Evolutionary conservation across 2,329 filamentous ascomycete species (phyloP).

Genomic region (Microcyclospora tardicrescens): DNA sequence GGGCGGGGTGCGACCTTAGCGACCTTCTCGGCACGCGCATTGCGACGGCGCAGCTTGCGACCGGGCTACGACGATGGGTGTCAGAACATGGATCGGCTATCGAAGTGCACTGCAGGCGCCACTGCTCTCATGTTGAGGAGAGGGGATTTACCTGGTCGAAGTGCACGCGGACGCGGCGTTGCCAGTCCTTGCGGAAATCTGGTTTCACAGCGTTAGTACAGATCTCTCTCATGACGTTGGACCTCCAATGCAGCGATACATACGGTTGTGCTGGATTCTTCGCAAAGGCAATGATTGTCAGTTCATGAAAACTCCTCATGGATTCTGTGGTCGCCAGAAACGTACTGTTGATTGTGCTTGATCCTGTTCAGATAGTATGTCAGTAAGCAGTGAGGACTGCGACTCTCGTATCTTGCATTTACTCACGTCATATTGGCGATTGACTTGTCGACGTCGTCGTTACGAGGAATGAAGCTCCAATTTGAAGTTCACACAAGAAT

Average conservation of each 20-base stretch:
- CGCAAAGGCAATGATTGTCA: too few species aligned
- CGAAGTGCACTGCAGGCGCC: conserved; percentile 33
- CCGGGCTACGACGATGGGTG: conserved; percentile 54
- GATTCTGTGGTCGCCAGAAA: too few species aligned
- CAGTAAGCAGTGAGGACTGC: too few species aligned
- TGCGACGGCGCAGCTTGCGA: conserved; percentile 85
- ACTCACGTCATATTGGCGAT: conserved; percentile 37
- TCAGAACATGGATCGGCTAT: conserved; percentile 24
- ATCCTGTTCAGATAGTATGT: conserved; percentile 37
- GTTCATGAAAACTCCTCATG: too few species aligned
- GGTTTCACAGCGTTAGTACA: conserved; percentile 23
- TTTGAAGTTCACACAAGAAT: conserved; percentile 1
- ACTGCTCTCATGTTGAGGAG: conserved; percentile 37
- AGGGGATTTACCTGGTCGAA: conserved; percentile 90
- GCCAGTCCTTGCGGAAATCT: conserved; percentile 99
- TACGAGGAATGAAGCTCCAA: background rate
- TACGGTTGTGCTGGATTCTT: conserved; percentile 69
- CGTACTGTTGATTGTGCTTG: conserved; percentile 92
- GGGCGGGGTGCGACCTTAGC: conserved; percentile 90
- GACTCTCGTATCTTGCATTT: too few species aligned
- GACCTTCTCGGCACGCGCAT: conserved; percentile 87
- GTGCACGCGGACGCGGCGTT: conserved; percentile 96
- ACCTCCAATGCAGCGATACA: conserved; percentile 3
- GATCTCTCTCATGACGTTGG: background rate
- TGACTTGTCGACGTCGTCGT: conserved; percentile 3